Conservation (phyloP, 2,329 filamentous ascomycete species). For the Eutypa lata region DNA sequence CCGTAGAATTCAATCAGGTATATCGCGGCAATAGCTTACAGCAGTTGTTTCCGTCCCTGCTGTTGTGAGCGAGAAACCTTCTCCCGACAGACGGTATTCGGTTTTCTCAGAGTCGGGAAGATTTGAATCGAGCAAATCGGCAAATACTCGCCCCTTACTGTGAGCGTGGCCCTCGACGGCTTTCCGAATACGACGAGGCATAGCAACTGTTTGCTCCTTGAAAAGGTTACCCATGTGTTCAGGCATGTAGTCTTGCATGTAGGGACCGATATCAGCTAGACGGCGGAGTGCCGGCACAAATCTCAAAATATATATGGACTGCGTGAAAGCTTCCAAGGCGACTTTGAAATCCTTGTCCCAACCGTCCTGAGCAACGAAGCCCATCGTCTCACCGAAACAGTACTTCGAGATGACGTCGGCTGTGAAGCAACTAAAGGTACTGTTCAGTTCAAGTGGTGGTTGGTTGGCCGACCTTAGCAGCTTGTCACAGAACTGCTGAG, state of each 20-base stretch:
- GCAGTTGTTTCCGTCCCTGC: slow-evolving; percentile 39
- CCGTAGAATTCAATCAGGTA: no score
- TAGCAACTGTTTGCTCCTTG: slow-evolving; percentile 10
- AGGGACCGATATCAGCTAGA: slow-evolving; percentile 14
- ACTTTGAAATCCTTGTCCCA: slow-evolving; percentile 23
- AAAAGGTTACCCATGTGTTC: slow-evolving; percentile 11
- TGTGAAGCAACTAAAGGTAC: slow-evolving; percentile 15
- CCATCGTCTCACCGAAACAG: slow-evolving; percentile 19
- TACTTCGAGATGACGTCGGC: slow-evolving; percentile 22
- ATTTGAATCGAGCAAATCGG: slow-evolving; percentile 29
- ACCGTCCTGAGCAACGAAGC: slow-evolving; percentile 19
- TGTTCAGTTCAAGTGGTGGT: slow-evolving; percentile 16
- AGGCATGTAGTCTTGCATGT: slow-evolving; percentile 16
- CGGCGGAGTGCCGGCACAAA: slow-evolving; percentile 15
- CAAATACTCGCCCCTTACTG: slow-evolving; percentile 31
- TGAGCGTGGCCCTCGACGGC: slow-evolving; percentile 29
- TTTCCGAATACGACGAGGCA: slow-evolving; percentile 25
- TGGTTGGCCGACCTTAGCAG: slow-evolving; percentile 29
- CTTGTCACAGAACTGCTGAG: slow-evolving; percentile 19
- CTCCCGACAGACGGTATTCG: slow-evolving; percentile 32
- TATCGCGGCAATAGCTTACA: no score
- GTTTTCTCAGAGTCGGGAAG: slow-evolving; percentile 33
- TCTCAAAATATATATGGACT: slow-evolving; percentile 19
- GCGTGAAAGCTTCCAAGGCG: slow-evolving; percentile 17
- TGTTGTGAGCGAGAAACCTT: slow-evolving; percentile 35